Percentiles rank a stretch among this genome's conserved stretches.
phyloP scores from a whole-genome alignment of 2,329 filamentous ascomycete species.

The Teratosphaeriaceae sp. region DNA sequence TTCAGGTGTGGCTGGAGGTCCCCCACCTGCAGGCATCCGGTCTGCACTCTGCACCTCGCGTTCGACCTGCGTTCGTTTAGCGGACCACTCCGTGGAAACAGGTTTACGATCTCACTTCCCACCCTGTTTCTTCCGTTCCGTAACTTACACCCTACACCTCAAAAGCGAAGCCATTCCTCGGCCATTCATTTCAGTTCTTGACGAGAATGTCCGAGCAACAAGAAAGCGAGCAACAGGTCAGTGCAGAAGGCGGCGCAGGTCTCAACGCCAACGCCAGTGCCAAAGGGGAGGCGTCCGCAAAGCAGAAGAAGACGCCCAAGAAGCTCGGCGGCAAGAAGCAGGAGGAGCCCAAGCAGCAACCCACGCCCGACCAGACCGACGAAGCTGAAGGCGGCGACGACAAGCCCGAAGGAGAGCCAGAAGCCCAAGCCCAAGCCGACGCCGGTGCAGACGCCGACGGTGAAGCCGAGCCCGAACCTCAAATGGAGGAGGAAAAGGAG shows the following conservation, averaged over 20 bases:
- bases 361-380: slow-evolving; percentile 39
- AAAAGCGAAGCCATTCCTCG: slow-evolving; percentile 3
- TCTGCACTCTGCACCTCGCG: too few relatives aligned
- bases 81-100: too few relatives aligned
- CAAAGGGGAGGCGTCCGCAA: slow-evolving; percentile 18
- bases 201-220: slow-evolving; percentile 9
- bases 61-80: too few relatives aligned
- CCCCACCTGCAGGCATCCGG: too few relatives aligned
- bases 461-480: slow-evolving; percentile 34
- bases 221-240: slow-evolving; percentile 15
- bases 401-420: slow-evolving; percentile 15
- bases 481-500: slow-evolving; percentile 31
- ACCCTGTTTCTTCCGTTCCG: too few relatives aligned
- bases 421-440: slow-evolving; percentile 26
- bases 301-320: slow-evolving; percentile 40
- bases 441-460: slow-evolving; percentile 26
- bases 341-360: slow-evolving; percentile 38
- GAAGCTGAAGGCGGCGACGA: slow-evolving; percentile 40
- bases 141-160: slow-evolving; percentile 3
- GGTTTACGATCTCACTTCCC: not conserved
- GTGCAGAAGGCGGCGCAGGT: slow-evolving; percentile 19
- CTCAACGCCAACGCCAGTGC: slow-evolving; percentile 23
- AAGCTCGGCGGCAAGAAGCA: slow-evolving; percentile 41
- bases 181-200: slow-evolving; percentile 2
- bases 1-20: too few relatives aligned